phyloP scores from a whole-genome alignment of 2,329 filamentous ascomycete species.

The Calonectria hawksworthii region DNA sequence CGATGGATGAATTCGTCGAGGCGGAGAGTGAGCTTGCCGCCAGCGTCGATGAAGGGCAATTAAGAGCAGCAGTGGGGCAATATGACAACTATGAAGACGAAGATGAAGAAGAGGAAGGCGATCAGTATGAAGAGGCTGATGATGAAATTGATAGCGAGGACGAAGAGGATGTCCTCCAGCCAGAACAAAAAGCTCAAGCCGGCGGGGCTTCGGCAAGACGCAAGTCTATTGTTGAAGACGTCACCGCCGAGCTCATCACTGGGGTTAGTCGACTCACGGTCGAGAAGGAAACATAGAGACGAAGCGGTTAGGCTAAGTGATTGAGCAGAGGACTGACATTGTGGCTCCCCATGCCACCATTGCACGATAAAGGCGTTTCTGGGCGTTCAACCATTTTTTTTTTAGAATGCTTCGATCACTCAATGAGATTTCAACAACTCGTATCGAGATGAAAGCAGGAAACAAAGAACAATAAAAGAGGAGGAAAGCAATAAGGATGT shows the following conservation, averaged over 20 bases:
- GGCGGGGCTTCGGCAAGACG: conserved; percentile 31
- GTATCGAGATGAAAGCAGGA: conserved; percentile 4
- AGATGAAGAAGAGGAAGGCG: conserved; percentile 55
- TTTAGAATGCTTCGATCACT: conserved; percentile 29
- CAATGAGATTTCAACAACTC: conserved; percentile 45
- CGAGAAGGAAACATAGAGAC: conserved; percentile 53
- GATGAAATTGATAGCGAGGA: conserved; percentile 49
- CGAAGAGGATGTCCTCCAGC: conserved; percentile 32
- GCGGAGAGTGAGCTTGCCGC: conserved; percentile 60
- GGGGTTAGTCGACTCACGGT: conserved; percentile 68
- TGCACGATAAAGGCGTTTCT: conserved; percentile 31
- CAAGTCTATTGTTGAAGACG: conserved; percentile 57
- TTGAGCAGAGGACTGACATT: conserved; percentile 36
- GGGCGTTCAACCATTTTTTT: conserved; percentile 22
- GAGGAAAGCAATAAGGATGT: conserved; percentile 4
- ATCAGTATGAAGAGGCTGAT: conserved; percentile 54
- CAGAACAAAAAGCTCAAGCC: conserved; percentile 35
- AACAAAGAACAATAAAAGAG: background rate
- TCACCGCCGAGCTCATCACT: conserved; percentile 70
- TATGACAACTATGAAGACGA: conserved; percentile 56
- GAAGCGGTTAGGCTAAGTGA: conserved; percentile 44
- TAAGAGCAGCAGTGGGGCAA: conserved; percentile 55
- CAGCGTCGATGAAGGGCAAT: conserved; percentile 59
- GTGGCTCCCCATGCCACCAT: conserved; percentile 29
- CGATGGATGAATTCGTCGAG: conserved; percentile 55